Percentiles rank a stretch among this genome's conserved stretches.
Conservation (phyloP, 768 basidiomycete species). For the Termitomyces sp. region DNA sequence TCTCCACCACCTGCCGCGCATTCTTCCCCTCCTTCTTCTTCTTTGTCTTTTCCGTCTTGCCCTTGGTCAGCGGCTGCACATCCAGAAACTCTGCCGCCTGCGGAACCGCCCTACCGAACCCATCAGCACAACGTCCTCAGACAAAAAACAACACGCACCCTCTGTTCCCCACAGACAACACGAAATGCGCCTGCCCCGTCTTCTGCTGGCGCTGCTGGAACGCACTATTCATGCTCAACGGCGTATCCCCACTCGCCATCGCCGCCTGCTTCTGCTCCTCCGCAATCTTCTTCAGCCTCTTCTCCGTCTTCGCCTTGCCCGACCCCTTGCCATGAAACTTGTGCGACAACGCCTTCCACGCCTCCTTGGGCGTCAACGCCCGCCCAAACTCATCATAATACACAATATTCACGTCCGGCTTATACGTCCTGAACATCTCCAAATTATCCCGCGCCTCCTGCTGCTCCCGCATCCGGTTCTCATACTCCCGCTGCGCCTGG, state of each 20-base stretch:
- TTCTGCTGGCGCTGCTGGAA: slow-evolving; percentile 93
- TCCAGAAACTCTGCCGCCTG: slow-evolving; percentile 79
- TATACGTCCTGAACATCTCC: slow-evolving; percentile 88
- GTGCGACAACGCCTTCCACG: slow-evolving; percentile 97
- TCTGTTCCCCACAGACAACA: slow-evolving; percentile 89
- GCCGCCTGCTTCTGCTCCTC: slow-evolving; percentile 93
- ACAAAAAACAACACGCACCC: slow-evolving; percentile 45
- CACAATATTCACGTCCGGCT: slow-evolving; percentile 93
- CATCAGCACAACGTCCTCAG: not conserved
- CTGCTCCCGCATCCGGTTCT: slow-evolving; percentile 88
- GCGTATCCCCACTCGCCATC: slow-evolving; percentile 94
- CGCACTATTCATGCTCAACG: slow-evolving; percentile 89
- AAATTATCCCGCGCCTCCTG: slow-evolving; percentile 79
- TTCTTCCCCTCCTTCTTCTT: slow-evolving; percentile 72
- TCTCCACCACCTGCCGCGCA: slow-evolving; percentile 37
- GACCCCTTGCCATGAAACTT: slow-evolving; percentile 98
- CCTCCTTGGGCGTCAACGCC: slow-evolving; percentile 85
- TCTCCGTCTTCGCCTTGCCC: slow-evolving; percentile 96
- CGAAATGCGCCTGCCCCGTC: slow-evolving; percentile 94
- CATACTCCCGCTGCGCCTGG: slow-evolving; percentile 91
- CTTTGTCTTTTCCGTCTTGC: slow-evolving; percentile 77
- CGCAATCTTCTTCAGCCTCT: slow-evolving; percentile 92
- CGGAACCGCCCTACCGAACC: slow-evolving; percentile 64
- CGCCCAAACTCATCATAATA: slow-evolving; percentile 97
- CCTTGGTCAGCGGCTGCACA: slow-evolving; percentile 72